Base-by-base conservation (phyloP, 1,284 basidiomycete genomes). In the Apiotrichum laibachii region DNA sequence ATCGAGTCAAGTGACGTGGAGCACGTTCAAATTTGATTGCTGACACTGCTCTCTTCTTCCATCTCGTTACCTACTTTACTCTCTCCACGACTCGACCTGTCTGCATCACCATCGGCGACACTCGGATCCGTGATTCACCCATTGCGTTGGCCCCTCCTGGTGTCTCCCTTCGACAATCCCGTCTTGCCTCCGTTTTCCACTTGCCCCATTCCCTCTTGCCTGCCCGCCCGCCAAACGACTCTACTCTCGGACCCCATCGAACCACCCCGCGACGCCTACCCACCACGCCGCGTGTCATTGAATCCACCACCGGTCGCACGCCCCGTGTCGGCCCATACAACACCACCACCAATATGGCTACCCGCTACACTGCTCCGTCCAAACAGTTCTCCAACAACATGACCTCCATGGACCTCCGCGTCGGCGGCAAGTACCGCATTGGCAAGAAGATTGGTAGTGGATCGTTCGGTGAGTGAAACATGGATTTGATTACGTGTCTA, bases 401-500 rank as follows among this genome's bases (percentile, higher is more conserved):
- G 77, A 73, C 76, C 42, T 73, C 73, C 52, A 87, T 97, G 76
- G 94, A 97, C 83, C 88, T 97, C 71, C 86, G 93, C 69, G 94
- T 98, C 47, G 94, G 95, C 72, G 93, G 94, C 77, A 98, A 98
- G 82, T 97, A 96, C 84, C 88, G 95, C 73, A 89, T 99, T 68
- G 96, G 95, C 66, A 98, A 98, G 85, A 99, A 99, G 88, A 98
- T 99, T 73, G 96, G 96, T 68, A 96, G 92, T 49, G 96, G 95
- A 64, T 98, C 95, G 56, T 98, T 98, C 74, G 93, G 95, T 94
- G 70, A 72, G 89, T 82, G 21, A 61, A 43, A 43, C 40, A 39
- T 33, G 3, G 39, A 9, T 22, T 13, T 11, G 12, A 37, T 11
- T 16, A 37, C 37, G 37, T 13, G 15, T 37, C 37, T 13, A 11